These are phyloP conservation scores for Pseudevernia furfuracea DNA, from an alignment of 495 filamentous ascomycete genomes.

Conservation along the genomic window DNA sequence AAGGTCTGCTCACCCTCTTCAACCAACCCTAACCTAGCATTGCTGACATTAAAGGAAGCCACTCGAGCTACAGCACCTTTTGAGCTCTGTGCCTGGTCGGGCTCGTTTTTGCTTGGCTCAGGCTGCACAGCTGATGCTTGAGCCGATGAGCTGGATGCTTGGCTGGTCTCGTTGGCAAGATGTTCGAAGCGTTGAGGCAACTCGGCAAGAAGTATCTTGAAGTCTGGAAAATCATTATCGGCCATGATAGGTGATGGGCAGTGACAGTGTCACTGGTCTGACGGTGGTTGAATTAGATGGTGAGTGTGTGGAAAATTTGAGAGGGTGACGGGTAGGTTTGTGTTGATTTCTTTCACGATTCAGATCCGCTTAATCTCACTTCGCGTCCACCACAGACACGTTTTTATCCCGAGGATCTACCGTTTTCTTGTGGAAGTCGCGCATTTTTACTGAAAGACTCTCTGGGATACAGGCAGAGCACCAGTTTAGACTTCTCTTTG, in stretches of 20 bases:
- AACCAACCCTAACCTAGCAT: not conserved
- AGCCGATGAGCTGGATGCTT: not conserved
- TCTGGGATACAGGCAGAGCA: too few species aligned
- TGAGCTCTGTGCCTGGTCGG: too few species aligned
- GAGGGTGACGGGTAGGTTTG: not conserved
- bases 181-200: not conserved
- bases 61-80: too few species aligned
- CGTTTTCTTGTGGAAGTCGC: too few species aligned
- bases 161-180: not conserved
- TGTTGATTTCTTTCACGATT: not conserved
- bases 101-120: too few species aligned
- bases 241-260: not conserved
- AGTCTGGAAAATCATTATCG: not conserved
- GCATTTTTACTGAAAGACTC: not conserved
- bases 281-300: not conserved
- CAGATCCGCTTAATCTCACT: not conserved
- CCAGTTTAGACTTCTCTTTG: too few species aligned
- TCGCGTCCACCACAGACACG: not conserved
- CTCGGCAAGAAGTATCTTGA: not conserved
- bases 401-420: not conserved
- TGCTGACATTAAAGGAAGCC: not conserved
- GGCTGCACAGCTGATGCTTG: not conserved
- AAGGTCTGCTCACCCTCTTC: not conserved
- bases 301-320: not conserved
- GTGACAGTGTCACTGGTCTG: not conserved